Evolutionary conservation across 345 rosid species (phyloP), one percentile per base, ranked within the genome.

Genomic region (Citrus glauca): DNA sequence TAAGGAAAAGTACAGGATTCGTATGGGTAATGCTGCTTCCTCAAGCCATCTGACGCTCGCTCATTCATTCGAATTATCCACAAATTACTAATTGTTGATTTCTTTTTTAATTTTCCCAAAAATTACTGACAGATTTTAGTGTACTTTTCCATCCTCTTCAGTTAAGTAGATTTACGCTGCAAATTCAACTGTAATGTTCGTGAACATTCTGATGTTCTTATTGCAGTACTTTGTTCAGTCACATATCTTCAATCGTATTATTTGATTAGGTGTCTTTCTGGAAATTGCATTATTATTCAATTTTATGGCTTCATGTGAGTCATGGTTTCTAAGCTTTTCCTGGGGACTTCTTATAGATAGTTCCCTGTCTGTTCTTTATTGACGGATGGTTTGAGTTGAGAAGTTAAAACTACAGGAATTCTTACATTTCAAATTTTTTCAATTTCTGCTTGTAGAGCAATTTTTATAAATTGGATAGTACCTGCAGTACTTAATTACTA

Each of bases 11-110:
- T 84, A 83, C 74, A 87, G 68, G 78, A 79, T 78, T 50, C 87
- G 78, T 48, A 78, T 95, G 85, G 98, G 98, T 93, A 91, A 79
- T 75, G 61, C 71, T 81, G 50, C 28, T 77, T 61, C 40, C 48
- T 16, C 30, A 37, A 17, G 62, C 80, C 48, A 10, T 73, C 17
- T 42, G 35, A 35, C 32, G 42, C 50, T n/a, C 48, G 22, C 59
- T 62, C 37, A 57, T 71, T 35, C 40, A 10, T 71, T n/a, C 74
- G 38, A 74, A 30, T 45, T 30, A 66, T 69, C 24, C 37, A 35
- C 37, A 35, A 35, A 35, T 35, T 35, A 37, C 33, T 45, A 5
- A 72, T 62, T n/a, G 64, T 60, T 74, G 19, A n/a, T 28, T 45
- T 50, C 11, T 32, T 28, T 71, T 50, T 48, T 1, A 9, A 30